Base-by-base conservation (phyloP, 2,329 filamentous ascomycete species). In the Chrysosporium keratinophilum region DNA sequence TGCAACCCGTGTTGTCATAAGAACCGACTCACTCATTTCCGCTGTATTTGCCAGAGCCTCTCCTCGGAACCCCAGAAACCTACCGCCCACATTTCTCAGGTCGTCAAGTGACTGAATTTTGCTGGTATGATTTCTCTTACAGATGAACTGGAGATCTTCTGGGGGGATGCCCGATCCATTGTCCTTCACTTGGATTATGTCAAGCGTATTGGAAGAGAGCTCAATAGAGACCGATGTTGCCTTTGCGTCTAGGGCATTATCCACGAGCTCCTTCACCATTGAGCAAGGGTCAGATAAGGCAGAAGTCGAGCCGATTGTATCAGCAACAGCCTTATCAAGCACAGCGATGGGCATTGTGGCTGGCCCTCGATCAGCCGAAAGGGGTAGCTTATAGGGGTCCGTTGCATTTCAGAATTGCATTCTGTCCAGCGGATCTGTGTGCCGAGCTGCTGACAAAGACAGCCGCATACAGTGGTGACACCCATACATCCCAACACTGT, bases 171-270 rank as follows among this genome's bases (percentile, higher is more conserved):
- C 82, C 60, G 77, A 74, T 6, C 82, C 82, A 64, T 84, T 84
- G 65, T 82, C 80, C 53, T 75, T 79, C 43, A 84, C 75, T 59
- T 83, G 79, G 31, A 85, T 78, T n/a, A 75, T 61, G 61, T 83
- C 80, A 50, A 85, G 64, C 0, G 78, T 77, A 59, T 84, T 82
- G 45, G 69, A 61, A 11, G 78, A 74, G 5, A 84, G 74, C 56
- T 84, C 80, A 35, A 85, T 66, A 9, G 73, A 70, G 37, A 85
- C 69, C 1, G 75, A 75, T 2, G 78, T 77, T 1, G 82, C 79
- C 44, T 73, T 71, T 4, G 81, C 81, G 67, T 85, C 82, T 10
- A 85, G 71, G n/a, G 81, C 75, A 64, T 85, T 85, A 57, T 85
- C 82, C 39, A 85, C 65, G 39, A 85, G 76, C 63, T 85, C 82